Conservation (phyloP, 257 asterid species). For the Solanum sparsipilum region DNA sequence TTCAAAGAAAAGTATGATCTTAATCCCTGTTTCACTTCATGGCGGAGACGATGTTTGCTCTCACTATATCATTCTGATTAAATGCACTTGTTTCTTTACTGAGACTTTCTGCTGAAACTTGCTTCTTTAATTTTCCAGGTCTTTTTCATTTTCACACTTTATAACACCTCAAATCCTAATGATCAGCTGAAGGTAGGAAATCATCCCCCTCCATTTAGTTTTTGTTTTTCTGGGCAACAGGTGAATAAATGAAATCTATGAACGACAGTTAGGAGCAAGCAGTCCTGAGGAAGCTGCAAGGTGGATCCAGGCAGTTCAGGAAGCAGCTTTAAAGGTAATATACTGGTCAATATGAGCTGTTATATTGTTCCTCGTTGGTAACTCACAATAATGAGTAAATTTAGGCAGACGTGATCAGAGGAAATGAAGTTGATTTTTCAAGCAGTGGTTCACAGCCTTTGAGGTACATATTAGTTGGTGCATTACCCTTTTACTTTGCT, state of each 20-base stretch:
- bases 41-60: background rate
- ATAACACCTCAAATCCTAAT: slow-evolving; percentile 77
- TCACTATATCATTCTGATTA: background rate
- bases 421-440: slow-evolving; percentile 25
- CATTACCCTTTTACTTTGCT: background rate
- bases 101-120: slow-evolving; percentile 1
- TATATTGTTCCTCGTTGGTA: slow-evolving; percentile 31
- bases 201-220: background rate
- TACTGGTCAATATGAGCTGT: slow-evolving; percentile 8
- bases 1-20: slow-evolving; percentile 64
- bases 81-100: background rate
- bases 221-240: background rate
- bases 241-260: background rate
- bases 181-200: slow-evolving; percentile 85
- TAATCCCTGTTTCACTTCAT: background rate
- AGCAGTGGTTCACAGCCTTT: slow-evolving; percentile 36
- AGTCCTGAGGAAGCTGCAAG: slow-evolving; percentile 97
- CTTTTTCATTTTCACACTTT: slow-evolving; percentile 76
- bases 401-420: slow-evolving; percentile 64
- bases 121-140: slow-evolving; percentile 38
- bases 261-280: slow-evolving; percentile 76
- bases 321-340: slow-evolving; percentile 79
- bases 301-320: slow-evolving; percentile 90
- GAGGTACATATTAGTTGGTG: slow-evolving; percentile 34
- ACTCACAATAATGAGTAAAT: slow-evolving; percentile 24